A percentile compares a stretch with the other conserved stretches of the same genome.
phyloP scores from a whole-genome alignment of 2,329 filamentous ascomycete genomes.

The Dendryphion nanum region DNA sequence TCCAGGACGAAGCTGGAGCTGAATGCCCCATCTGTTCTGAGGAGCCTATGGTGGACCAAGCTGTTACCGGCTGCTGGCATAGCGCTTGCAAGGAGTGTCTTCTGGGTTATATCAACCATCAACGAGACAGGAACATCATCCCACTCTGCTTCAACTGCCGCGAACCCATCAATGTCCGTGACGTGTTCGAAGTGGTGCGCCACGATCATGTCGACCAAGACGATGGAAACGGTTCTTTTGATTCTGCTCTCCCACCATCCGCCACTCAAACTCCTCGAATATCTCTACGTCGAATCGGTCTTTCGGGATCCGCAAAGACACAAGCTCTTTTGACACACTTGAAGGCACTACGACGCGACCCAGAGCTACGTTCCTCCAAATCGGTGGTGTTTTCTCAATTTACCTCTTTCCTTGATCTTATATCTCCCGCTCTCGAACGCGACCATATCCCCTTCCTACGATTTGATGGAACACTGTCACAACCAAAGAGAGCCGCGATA shows the following conservation, averaged over 20 bases:
- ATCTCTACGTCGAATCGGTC: conserved; percentile 60
- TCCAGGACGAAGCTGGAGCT: conserved; percentile 80
- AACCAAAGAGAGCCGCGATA: conserved; percentile 78
- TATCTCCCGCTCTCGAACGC: conserved; percentile 73
- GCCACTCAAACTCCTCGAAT: conserved; percentile 48
- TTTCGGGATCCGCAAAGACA: conserved; percentile 84
- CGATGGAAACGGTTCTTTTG: conserved; percentile 27
- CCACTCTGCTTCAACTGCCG: conserved; percentile 91
- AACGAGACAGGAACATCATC: conserved; percentile 70
- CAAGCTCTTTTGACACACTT: conserved; percentile 75
- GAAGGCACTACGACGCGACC: conserved; percentile 62
- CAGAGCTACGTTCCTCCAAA: conserved; percentile 71
- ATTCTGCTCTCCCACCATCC: not conserved
- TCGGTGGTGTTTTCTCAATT: conserved; percentile 97
- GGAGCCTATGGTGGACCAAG: conserved; percentile 92
- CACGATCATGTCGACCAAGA: conserved; percentile 62
- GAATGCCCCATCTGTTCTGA: conserved; percentile 96
- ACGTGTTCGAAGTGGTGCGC: conserved; percentile 89
- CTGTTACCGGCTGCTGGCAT: conserved; percentile 96
- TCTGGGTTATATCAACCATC: conserved; percentile 85
- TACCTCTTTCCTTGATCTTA: conserved; percentile 90
- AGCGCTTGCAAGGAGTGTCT: conserved; percentile 93
- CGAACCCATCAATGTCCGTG: conserved; percentile 73
- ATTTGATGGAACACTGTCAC: conserved; percentile 85
- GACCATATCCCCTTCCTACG: conserved; percentile 78